Conservation (phyloP, 345 rosid genomes). For the Pugionium dolabratum region DNA sequence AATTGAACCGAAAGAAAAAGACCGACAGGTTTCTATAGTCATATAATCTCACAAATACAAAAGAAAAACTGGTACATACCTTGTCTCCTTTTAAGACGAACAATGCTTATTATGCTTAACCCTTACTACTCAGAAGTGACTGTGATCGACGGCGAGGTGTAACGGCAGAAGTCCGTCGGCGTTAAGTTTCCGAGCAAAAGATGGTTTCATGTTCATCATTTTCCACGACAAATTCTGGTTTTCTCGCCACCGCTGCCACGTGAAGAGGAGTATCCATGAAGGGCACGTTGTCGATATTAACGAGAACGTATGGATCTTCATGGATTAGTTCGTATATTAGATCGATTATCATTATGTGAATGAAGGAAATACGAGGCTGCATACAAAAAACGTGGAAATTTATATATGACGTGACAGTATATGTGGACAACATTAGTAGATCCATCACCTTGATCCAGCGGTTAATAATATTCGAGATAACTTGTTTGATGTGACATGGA, state of each 20-base stretch:
- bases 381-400: not conserved
- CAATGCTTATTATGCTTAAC: conserved; percentile 8
- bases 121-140: conserved; percentile 1
- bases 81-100: conserved; percentile 34
- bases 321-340: conserved; percentile 31
- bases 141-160: conserved; percentile 37
- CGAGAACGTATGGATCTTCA: conserved; percentile 30
- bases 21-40: too few species aligned
- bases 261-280: conserved; percentile 47
- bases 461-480: conserved; percentile 11
- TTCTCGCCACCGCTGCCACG: conserved; percentile 38
- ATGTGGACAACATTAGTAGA: not conserved
- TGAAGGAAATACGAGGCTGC: not conserved
- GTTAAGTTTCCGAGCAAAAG: conserved; percentile 41
- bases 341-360: not conserved
- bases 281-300: conserved; percentile 20
- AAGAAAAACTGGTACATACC: conserved; percentile 9
- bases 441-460: conserved; percentile 41
- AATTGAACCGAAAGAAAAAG: too few species aligned
- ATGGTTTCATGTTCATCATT: conserved; percentile 41
- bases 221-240: conserved; percentile 39
- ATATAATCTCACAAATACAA: too few species aligned
- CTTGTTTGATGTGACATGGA: not conserved
- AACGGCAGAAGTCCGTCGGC: conserved; percentile 37
- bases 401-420: conserved; percentile 12